Base-by-base conservation (phyloP, 257 asterid genomes). In the Solanum raphanifolium region DNA sequence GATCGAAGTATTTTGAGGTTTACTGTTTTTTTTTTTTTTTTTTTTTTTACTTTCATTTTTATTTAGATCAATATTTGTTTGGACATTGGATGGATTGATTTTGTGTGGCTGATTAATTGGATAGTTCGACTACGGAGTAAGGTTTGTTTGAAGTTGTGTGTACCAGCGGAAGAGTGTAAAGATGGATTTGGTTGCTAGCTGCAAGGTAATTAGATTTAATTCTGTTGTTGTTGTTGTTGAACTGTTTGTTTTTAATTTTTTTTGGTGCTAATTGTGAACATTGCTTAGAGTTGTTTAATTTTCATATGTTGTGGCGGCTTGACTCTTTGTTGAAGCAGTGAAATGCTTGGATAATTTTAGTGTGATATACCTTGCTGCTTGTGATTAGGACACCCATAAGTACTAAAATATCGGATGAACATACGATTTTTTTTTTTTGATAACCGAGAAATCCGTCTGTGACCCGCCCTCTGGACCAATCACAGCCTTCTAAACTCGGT, bases 181-280 rank as follows among this genome's bases (percentile, higher is more conserved):
- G 91, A 96, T 96, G 99, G 99, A 96, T 95, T 89, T 93, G 94
- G 93, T 89, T 85, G 91, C 94, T 62, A 93, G 93, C 88, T 95
- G 98, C 95, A 96, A 94, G 98, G 99, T 96, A 84, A 66, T 43
- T 65, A 74, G 29, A 73, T 69, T 31, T 38, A 41, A 29, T 72
- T 46, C 20, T 72, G 27, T 15, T 72, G 20, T 11, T 25, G 25
- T 25, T 21, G 21, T 15, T 7, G 48, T 73, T 72, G 29, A 31
- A 52, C 36, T 46, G 25, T n/a, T 73, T 3, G 4, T 23, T 48
- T 55, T 52, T 23, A 34, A 0, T 82, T n/a, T 38, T 38, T 41
- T 48, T 20, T 29, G 18, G 69, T 82, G 43, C 20, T 82, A 82
- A 48, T 43, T 81, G 86, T 48, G 66, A 48, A 46, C 20, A 0